phyloP scores from a whole-genome alignment of 768 basidiomycete genomes.

The Podaxis pistillaris region DNA sequence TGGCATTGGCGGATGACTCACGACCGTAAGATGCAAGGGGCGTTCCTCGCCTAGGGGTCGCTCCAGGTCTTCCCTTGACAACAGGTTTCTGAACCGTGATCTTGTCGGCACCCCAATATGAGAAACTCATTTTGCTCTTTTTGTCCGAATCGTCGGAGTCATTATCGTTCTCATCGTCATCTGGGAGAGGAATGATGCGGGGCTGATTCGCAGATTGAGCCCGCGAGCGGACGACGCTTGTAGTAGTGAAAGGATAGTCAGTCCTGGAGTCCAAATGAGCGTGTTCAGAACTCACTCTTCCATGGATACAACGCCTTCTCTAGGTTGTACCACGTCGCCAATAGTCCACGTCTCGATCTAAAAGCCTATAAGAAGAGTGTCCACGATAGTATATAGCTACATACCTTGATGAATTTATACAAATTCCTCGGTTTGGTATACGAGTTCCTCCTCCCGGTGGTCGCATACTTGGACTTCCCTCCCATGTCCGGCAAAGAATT shows the following conservation, averaged over 20 bases:
- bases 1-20: slow-evolving; percentile 87
- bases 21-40: slow-evolving; percentile 61
- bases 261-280: neutral
- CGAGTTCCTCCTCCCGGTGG: slow-evolving; percentile 70
- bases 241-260: neutral
- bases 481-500: slow-evolving; percentile 82
- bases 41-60: slow-evolving; percentile 41
- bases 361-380: slow-evolving; percentile 5
- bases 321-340: slow-evolving; percentile 70
- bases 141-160: slow-evolving; percentile 86
- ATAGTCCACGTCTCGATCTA: slow-evolving; percentile 90
- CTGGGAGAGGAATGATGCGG: slow-evolving; percentile 65
- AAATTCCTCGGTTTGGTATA: slow-evolving; percentile 86
- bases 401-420: slow-evolving; percentile 89
- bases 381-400: slow-evolving; percentile 14
- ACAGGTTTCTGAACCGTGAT: slow-evolving; percentile 82
- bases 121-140: slow-evolving; percentile 93
- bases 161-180: slow-evolving; percentile 53
- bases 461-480: slow-evolving; percentile 83
- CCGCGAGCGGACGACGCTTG: slow-evolving; percentile 71
- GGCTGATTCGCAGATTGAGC: slow-evolving; percentile 59
- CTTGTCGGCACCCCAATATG: slow-evolving; percentile 92
- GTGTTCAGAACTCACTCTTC: slow-evolving; percentile 66
- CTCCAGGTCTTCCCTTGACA: slow-evolving; percentile 45
- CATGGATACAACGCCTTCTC: slow-evolving; percentile 84